A percentile compares a stretch with the other conserved stretches of the same genome.
These are phyloP conservation scores for Picea mariana DNA, from an alignment of 83 land plant species.

Conservation along the genomic window DNA sequence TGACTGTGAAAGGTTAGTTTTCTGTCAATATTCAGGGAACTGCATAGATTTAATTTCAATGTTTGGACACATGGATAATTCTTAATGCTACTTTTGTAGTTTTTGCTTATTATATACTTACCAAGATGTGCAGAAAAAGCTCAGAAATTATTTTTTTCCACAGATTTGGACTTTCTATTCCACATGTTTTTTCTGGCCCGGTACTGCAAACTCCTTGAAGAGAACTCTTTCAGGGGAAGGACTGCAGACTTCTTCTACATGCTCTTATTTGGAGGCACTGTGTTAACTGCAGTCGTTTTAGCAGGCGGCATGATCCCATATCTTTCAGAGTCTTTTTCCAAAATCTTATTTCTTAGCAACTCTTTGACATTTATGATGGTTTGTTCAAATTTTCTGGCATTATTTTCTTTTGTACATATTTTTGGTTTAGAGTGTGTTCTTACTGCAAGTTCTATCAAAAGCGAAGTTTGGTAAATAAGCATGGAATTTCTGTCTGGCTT, in stretches of 20 bases:
- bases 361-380: constrained; percentile 99
- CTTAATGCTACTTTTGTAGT: neutral
- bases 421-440: neutral
- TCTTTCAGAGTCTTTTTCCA: constrained; percentile 80
- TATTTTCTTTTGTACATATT: neutral
- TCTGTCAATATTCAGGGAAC: neutral
- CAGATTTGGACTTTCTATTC: constrained; percentile 96
- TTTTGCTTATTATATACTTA: neutral
- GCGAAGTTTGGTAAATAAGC: neutral
- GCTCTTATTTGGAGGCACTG: constrained; percentile 93
- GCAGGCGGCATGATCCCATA: constrained; percentile 86
- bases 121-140: neutral
- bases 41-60: neutral
- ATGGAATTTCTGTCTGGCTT: neutral
- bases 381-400: constrained; percentile 24
- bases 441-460: neutral
- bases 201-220: constrained; percentile 97
- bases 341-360: constrained; percentile 90
- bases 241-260: constrained; percentile 99
- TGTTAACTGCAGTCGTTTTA: constrained; percentile 84
- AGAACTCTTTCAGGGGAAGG: constrained; percentile 94
- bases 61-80: neutral
- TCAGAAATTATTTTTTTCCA: neutral
- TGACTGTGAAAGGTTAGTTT: neutral
- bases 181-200: constrained; percentile 99